phyloP scores from a whole-genome alignment of 2,329 filamentous ascomycete species.

The Colletotrichum sojae region DNA sequence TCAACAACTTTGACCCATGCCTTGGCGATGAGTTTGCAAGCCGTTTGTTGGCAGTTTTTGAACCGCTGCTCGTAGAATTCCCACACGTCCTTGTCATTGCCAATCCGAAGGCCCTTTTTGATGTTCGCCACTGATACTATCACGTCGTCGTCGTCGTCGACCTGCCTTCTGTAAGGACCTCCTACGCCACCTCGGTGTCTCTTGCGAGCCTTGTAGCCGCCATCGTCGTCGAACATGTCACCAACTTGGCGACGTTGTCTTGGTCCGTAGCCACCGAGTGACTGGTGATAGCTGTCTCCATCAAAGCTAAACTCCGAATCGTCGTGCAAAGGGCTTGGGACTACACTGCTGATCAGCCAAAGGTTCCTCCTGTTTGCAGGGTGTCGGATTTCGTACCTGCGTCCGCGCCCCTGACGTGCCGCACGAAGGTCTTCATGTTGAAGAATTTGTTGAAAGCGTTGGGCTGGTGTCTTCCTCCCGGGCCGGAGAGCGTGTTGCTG shows the following conservation, averaged over 20 bases:
- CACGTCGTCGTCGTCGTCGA: constrained; percentile 60
- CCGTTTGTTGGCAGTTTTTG: constrained; percentile 77
- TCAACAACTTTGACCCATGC: constrained; percentile 83
- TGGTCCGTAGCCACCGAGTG: constrained; percentile 43
- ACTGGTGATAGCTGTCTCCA: constrained; percentile 41
- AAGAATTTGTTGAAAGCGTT: constrained; percentile 62
- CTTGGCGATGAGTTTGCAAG: constrained; percentile 81
- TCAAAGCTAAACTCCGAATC: constrained; percentile 45
- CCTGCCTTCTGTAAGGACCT: constrained; percentile 51
- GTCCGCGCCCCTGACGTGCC: constrained; percentile 53
- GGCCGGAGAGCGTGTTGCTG: constrained; percentile 59
- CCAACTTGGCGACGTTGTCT: constrained; percentile 46
- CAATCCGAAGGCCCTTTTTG: constrained; percentile 65
- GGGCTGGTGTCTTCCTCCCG: constrained; percentile 53
- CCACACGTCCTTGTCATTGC: constrained; percentile 68
- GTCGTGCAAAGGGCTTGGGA: constrained; percentile 51
- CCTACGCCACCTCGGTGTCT: constrained; percentile 47
- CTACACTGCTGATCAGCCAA: constrained; percentile 42
- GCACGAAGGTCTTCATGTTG: constrained; percentile 57
- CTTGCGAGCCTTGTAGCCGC: constrained; percentile 53
- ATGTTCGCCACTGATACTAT: constrained; percentile 54
- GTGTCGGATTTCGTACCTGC: constrained; percentile 51
- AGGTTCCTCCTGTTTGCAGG: neutral
- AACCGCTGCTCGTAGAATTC: constrained; percentile 74
- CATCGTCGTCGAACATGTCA: constrained; percentile 47